Evolutionary conservation across 2,329 filamentous ascomycete genomes (phyloP).

Genomic region (Fusarium zealandicum): DNA sequence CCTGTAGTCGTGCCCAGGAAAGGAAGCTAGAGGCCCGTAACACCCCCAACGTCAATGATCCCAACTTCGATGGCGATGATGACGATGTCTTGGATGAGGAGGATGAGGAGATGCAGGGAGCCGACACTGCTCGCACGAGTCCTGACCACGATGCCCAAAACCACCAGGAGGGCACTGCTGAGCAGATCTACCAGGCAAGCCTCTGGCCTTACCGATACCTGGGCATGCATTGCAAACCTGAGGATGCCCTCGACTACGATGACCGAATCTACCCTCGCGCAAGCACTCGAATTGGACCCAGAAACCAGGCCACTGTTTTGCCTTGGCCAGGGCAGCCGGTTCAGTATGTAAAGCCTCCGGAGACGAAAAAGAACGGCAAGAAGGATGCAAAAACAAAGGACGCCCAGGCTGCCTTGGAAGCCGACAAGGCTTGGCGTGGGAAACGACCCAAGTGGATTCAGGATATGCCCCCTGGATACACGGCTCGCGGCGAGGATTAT

Average conservation of each 20-base stretch:
- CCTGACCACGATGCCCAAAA: slow-evolving; percentile 64
- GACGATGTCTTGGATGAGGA: slow-evolving; percentile 73
- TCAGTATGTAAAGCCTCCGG: slow-evolving; percentile 86
- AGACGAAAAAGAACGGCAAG: slow-evolving; percentile 83
- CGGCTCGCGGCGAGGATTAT: slow-evolving; percentile 81
- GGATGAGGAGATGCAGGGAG: slow-evolving; percentile 68
- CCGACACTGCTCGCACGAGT: slow-evolving; percentile 68
- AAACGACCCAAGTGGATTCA: slow-evolving; percentile 92
- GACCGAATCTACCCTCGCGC: slow-evolving; percentile 97
- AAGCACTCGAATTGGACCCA: slow-evolving; percentile 87
- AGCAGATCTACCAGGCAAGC: slow-evolving; percentile 90
- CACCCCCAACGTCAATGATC: slow-evolving; percentile 77
- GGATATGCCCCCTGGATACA: slow-evolving; percentile 87
- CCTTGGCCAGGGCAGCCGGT: slow-evolving; percentile 88
- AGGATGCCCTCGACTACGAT: slow-evolving; percentile 95
- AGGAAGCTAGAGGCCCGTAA: slow-evolving; percentile 88
- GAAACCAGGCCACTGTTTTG: slow-evolving; percentile 86
- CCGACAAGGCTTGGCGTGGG: slow-evolving; percentile 79
- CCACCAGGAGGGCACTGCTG: slow-evolving; percentile 71
- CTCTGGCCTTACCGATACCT: slow-evolving; percentile 97
- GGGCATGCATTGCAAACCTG: slow-evolving; percentile 92
- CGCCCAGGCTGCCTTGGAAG: slow-evolving; percentile 77
- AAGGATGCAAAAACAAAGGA: slow-evolving; percentile 86
- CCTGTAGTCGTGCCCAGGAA: slow-evolving; percentile 95
- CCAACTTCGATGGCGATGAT: slow-evolving; percentile 70